Evolutionary conservation across 2,329 filamentous ascomycete genomes (phyloP).

Genomic region (Aspergillus tubingensis): DNA sequence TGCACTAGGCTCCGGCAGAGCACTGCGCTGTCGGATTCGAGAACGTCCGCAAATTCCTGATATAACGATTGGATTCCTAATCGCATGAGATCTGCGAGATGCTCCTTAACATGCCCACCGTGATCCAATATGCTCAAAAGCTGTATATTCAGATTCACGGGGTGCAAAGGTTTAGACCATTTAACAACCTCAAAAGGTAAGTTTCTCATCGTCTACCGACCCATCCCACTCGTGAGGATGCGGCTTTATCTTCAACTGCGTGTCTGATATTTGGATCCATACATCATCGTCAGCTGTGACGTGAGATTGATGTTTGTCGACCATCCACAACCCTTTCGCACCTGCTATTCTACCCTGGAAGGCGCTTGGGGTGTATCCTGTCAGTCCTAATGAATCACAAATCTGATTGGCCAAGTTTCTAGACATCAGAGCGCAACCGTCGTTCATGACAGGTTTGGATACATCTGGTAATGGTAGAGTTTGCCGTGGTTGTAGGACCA

Average conservation of each 20-base stretch:
- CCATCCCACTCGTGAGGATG: conserved; percentile 40
- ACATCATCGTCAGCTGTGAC: conserved; percentile 32
- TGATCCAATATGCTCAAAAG: conserved; percentile 59
- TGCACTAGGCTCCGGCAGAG: conserved; percentile 41
- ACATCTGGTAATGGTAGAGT: conserved; percentile 38
- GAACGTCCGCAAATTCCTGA: conserved; percentile 40
- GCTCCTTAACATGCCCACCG: conserved; percentile 47
- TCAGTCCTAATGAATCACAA: conserved; percentile 46
- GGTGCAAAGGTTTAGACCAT: conserved; percentile 47
- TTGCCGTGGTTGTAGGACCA: conserved; percentile 39
- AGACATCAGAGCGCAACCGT: conserved; percentile 59
- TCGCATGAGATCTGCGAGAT: conserved; percentile 48
- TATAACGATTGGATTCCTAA: conserved; percentile 39
- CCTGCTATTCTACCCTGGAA: conserved; percentile 62
- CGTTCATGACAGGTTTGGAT: conserved; percentile 46
- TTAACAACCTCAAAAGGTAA: conserved; percentile 62
- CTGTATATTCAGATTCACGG: conserved; percentile 54
- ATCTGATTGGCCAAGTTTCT: conserved; percentile 51
- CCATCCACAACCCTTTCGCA: conserved; percentile 64
- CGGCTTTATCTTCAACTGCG: conserved; percentile 58
- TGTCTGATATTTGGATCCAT: conserved; percentile 60
- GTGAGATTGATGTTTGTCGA: conserved; percentile 45
- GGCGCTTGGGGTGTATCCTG: conserved; percentile 48
- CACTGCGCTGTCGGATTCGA: conserved; percentile 33
- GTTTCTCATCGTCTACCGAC: conserved; percentile 43